Conservation (phyloP, 345 rosid genomes). For the Linum usitatissimum region DNA sequence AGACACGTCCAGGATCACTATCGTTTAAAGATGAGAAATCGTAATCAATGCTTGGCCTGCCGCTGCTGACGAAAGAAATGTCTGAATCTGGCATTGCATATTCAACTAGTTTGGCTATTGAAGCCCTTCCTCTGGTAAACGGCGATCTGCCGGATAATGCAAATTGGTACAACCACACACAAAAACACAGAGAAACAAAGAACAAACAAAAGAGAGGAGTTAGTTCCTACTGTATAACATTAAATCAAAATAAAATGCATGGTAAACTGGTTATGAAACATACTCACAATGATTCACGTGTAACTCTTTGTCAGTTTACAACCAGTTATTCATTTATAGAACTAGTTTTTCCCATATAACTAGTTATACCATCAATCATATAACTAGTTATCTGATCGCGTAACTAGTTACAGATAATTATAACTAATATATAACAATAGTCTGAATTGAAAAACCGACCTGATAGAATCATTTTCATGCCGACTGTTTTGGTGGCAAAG, state of each 20-base stretch:
- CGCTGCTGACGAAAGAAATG: background rate
- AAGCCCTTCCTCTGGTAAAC: conserved; percentile 30
- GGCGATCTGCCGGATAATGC: conserved; percentile 41
- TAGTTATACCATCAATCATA: too few species aligned
- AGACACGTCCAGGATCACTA: background rate
- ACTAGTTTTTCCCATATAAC: too few species aligned
- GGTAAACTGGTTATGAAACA: too few species aligned
- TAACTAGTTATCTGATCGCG: too few species aligned
- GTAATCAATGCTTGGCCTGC: background rate
- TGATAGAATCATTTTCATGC: background rate
- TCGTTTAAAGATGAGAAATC: background rate
- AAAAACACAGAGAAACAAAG: background rate
- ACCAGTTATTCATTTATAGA: too few species aligned
- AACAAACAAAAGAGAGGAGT: background rate
- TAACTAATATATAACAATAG: too few species aligned
- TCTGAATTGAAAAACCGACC: background rate
- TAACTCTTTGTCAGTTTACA: background rate
- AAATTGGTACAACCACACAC: background rate
- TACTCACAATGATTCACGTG: too few species aligned
- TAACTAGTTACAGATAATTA: too few species aligned
- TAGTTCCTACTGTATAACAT: background rate
- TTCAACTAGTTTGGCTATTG: conserved; percentile 8
- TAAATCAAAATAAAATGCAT: too few species aligned
- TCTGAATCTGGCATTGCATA: background rate
- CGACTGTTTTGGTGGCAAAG: background rate